Base-by-base conservation (phyloP, 805 yeast genomes). In the Spencermartinsiella europaea region DNA sequence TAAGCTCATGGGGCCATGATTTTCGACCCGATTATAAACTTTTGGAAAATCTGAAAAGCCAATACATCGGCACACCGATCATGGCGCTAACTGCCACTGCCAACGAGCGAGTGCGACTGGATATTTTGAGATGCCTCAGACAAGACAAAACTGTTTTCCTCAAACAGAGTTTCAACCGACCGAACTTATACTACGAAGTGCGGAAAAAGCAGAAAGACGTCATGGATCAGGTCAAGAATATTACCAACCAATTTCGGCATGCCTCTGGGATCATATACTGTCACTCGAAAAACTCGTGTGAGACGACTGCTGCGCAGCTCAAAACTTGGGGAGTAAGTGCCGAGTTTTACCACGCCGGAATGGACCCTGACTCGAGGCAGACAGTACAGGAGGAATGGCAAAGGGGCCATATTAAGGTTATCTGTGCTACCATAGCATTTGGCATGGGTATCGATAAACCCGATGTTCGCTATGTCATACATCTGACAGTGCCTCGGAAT, bases 381-480 rank as follows among this genome's bases (percentile, higher is more conserved):
- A 53, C 63, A 2, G 79, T 88, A n/a, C 99, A 93, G 64, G 69
- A 69, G 19, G 70, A 67, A 27, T 93, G 99, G 99, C 99, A 93
- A 63, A 61, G 67, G 1, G 83, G 84, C 46, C 62, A 65, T 17
- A 67, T 83, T 19, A 83, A 82, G 60, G 83, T 90, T 1, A 89
- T 93, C 12, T 91, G 97, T 69, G 99, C 99, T 0, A 93, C 99
- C 0, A 85, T 93, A 58, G 99, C 99, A 0, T 93, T 93, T 73
- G 99, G 99, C 21, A 93, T 93, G 99, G 99, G 99, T 40, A 91
- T 93, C 47, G 99, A 93, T 67, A 93, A 93, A 63, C 85, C 96
- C 0, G 95, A 93, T 65, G 99, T 93, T 10, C 71, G 99, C 40
- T 90, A 75, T 69, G 98, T 93, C 2, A 80, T 87, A 36, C 99